Conservation (phyloP, 768 basidiomycete genomes). For the Hygrophorus pudorinus region DNA sequence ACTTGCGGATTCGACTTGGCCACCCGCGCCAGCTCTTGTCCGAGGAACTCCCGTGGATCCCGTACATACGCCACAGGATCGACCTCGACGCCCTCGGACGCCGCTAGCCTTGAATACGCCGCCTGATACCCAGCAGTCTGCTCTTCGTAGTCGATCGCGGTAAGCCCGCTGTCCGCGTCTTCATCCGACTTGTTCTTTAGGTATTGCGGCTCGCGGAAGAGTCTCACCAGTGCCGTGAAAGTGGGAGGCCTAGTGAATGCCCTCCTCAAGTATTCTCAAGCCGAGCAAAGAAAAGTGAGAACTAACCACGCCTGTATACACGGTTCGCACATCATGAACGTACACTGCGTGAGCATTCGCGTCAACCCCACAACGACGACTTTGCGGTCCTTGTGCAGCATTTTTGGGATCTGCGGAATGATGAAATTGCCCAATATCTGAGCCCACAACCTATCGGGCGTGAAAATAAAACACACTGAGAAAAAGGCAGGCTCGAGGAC, state of each 20-base stretch:
- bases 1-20: conserved; percentile 24
- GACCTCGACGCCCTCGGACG: conserved; percentile 47
- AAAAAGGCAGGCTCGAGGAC: conserved; percentile 20
- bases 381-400: conserved; percentile 78
- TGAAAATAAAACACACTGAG: background rate
- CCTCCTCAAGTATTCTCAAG: background rate
- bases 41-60: conserved; percentile 45
- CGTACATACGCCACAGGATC: conserved; percentile 57
- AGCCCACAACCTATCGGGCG: conserved; percentile 48
- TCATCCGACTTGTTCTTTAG: conserved; percentile 35
- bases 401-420: conserved; percentile 70
- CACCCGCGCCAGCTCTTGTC: conserved; percentile 33
- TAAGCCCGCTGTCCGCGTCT: conserved; percentile 48
- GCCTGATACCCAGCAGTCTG: conserved; percentile 88
- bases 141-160: conserved; percentile 84
- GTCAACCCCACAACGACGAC: conserved; percentile 73
- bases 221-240: conserved; percentile 61
- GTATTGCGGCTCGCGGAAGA: conserved; percentile 73
- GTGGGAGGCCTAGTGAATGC: conserved; percentile 56
- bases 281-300: background rate
- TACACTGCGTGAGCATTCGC: conserved; percentile 66
- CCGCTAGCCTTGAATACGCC: conserved; percentile 84
- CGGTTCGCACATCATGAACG: conserved; percentile 57
- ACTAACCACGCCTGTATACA: conserved; percentile 56
- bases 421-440: conserved; percentile 72